Base-by-base conservation (phyloP, 768 basidiomycete species). In the Cystobasidium onofrii region DNA sequence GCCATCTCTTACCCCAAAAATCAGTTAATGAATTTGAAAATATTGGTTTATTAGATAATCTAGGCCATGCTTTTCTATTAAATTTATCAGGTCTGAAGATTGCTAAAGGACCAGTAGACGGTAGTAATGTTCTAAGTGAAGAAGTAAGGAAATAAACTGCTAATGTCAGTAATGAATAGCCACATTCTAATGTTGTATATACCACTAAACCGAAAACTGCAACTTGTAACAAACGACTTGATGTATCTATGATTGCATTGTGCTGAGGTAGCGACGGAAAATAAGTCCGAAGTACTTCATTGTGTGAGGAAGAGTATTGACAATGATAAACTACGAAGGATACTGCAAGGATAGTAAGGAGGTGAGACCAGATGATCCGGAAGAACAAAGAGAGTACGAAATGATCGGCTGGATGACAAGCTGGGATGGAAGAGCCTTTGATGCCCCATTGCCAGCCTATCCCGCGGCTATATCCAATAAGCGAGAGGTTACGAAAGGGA, bases 381-480 rank as follows among this genome's bases (percentile, higher is more conserved):
- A 71, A 18, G 20, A 71, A 27, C 12, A 71, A 55, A 20, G 52
- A 57, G 13, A 27, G 20, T 4, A 60, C 52, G 31, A 67, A 67
- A 31, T 52, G n/a, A 25, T 36, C 50, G 18, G 18, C 25, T n/a
- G 50, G 50, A 44, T 71, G 69, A 9, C 6, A 17, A 34, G 52
- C 12, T 4, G 69, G 69, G n/a, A 71, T 60, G 1, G 61, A 17
- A 18, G 25, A n/a, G 33, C 54, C 54, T 60, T 71, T 55, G 25
- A 71, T 71, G 17, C 69, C 69, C 69, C 69, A 71, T 34, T 34
- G 18, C 69, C 69, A 71, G 52, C 69, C 69, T 3, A 60, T 71
- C 9, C 69, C 69, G 12, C 69, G 69, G 7, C 65, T 67, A 20
- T 29, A n/a, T 13, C 9, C 20, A 20, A 12, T 27, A 15, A 50